Evolutionary conservation across 345 rosid genomes (phyloP).

Genomic region (Boechera retrofracta): DNA sequence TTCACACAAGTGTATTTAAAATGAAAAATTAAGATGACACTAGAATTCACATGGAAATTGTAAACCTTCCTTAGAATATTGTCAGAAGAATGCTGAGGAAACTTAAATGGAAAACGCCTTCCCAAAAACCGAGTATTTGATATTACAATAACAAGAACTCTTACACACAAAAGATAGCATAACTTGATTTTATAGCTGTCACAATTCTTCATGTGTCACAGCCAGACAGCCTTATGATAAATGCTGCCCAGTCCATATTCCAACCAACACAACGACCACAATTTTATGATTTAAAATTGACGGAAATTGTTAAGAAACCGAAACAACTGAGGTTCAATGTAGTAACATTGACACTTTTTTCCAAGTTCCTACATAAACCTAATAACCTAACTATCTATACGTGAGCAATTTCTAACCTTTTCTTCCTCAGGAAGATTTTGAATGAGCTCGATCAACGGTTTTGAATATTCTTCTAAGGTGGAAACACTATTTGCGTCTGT

Average conservation of each 20-base stretch:
- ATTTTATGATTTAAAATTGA: neutral
- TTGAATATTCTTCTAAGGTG: conserved; percentile 79
- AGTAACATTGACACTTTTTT: neutral
- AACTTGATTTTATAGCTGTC: neutral
- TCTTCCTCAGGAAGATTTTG: conserved; percentile 74
- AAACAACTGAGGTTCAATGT: neutral
- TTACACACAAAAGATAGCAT: neutral
- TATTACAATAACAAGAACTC: neutral
- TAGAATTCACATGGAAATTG: neutral
- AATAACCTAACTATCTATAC: neutral
- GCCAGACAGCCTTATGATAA: neutral
- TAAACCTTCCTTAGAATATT: neutral
- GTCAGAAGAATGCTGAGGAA: neutral
- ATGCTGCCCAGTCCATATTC: neutral
- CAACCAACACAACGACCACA: conserved; percentile 8
- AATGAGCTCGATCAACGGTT: conserved; percentile 66
- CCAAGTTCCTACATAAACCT: neutral
- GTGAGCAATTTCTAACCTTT: conserved; percentile 55
- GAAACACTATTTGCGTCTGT: conserved; percentile 63
- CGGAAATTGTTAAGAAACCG: neutral
- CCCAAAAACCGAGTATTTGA: neutral
- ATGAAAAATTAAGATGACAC: conserved; percentile 8
- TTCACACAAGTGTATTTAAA: neutral
- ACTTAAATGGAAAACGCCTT: conserved; percentile 4
- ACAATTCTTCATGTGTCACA: neutral